Conservation (phyloP, 2,329 filamentous ascomycete genomes). For the Aspergillus aculeatus region DNA sequence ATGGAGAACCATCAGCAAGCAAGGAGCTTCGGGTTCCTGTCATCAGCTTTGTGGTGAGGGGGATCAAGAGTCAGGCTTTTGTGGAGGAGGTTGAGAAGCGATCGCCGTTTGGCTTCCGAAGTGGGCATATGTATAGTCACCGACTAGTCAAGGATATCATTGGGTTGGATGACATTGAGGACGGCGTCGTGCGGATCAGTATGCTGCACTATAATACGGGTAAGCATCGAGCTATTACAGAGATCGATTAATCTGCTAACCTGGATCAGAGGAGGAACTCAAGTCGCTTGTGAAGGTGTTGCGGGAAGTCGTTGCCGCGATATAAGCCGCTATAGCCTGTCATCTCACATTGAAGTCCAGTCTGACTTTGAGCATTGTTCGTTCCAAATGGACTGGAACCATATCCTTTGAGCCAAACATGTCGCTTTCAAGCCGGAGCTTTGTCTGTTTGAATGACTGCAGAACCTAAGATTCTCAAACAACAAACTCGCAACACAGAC, state of each 20-base stretch:
- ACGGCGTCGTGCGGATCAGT: slow-evolving; percentile 68
- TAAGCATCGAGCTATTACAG: slow-evolving; percentile 37
- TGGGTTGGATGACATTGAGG: slow-evolving; percentile 54
- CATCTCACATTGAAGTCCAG: not conserved
- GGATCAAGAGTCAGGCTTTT: slow-evolving; percentile 55
- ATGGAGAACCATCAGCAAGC: slow-evolving; percentile 55
- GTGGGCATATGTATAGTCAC: slow-evolving; percentile 69
- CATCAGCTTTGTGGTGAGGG: slow-evolving; percentile 65
- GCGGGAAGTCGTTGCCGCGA: not conserved
- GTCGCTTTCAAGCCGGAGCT: too few species aligned
- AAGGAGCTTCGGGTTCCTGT: slow-evolving; percentile 58
- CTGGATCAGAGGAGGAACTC: not conserved
- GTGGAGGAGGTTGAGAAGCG: slow-evolving; percentile 62
- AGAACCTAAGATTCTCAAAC: too few species aligned
- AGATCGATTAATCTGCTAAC: not conserved
- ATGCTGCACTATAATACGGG: slow-evolving; percentile 71
- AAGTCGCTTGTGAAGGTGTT: slow-evolving; percentile 1
- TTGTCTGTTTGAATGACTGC: too few species aligned
- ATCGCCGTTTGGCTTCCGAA: slow-evolving; percentile 62
- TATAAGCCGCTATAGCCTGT: not conserved
- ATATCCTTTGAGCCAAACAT: too few species aligned
- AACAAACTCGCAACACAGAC: too few species aligned
- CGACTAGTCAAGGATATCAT: slow-evolving; percentile 61
- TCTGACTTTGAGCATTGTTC: too few species aligned
- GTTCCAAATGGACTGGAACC: too few species aligned